Evolutionary conservation across 352 stramenopile genomes (phyloP).

Genomic region (Globisporangium parvum): DNA sequence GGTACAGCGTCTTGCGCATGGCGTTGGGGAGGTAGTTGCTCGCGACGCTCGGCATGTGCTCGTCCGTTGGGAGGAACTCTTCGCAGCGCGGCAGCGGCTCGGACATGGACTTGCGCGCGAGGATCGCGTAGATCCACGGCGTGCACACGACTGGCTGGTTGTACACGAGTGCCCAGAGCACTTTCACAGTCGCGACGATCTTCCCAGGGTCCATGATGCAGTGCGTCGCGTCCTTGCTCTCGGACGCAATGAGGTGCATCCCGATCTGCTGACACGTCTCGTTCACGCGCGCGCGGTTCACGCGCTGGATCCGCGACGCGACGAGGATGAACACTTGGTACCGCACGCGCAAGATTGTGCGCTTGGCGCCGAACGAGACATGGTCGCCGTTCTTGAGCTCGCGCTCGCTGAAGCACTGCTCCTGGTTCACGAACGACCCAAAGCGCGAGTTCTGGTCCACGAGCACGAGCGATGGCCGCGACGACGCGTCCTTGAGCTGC

Average conservation of each 20-base stretch:
- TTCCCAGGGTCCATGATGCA: constrained; percentile 82
- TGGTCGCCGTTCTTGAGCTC: constrained; percentile 59
- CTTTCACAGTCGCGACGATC: constrained; percentile 80
- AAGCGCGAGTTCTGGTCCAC: constrained; percentile 82
- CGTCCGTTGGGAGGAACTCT: constrained; percentile 59
- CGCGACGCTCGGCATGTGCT: constrained; percentile 44
- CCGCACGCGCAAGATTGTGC: constrained; percentile 70
- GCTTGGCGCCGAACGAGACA: constrained; percentile 82
- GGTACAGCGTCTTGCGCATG: constrained; percentile 70
- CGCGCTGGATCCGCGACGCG: constrained; percentile 59
- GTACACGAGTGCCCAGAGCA: constrained; percentile 82
- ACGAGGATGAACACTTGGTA: constrained; percentile 81
- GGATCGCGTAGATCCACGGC: constrained; percentile 74
- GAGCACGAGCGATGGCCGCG: constrained; percentile 62
- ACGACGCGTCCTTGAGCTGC: constrained; percentile 49
- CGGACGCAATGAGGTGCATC: constrained; percentile 62
- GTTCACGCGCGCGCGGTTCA: constrained; percentile 52
- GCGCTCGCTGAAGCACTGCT: constrained; percentile 45
- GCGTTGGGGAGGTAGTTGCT: constrained; percentile 72
- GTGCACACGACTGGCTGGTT: constrained; percentile 80
- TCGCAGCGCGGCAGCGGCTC: constrained; percentile 73
- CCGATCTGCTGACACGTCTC: constrained; percentile 74
- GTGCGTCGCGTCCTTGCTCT: constrained; percentile 68
- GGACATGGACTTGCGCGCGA: constrained; percentile 64
- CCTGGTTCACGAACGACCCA: constrained; percentile 82